Conservation (phyloP, 257 asterid genomes). For the Galeopsis tetrahit region DNA sequence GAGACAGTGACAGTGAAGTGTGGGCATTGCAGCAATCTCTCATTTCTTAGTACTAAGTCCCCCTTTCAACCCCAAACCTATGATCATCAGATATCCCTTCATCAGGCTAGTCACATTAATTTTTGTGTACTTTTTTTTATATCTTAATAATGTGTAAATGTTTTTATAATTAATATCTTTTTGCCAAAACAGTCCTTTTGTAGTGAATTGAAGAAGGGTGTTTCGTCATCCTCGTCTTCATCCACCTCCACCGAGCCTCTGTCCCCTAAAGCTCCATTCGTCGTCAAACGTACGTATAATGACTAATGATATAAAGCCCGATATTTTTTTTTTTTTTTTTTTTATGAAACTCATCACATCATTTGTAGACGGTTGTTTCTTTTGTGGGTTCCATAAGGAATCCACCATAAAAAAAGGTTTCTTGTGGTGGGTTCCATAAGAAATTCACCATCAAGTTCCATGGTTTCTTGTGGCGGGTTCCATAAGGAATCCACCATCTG, state of each 20-base stretch:
- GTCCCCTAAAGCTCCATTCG: constrained; percentile 84
- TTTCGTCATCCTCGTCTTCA: constrained; percentile 67
- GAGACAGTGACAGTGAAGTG: constrained; percentile 97
- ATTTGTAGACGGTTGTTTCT: no score
- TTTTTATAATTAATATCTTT: neutral
- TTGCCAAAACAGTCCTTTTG: constrained; percentile 45
- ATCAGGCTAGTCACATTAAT: constrained; percentile 27
- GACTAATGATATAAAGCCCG: no score
- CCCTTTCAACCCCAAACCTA: constrained; percentile 62
- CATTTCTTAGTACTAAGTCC: constrained; percentile 76
- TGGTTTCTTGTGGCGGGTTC: no score
- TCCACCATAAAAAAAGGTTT: no score
- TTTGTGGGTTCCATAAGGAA: no score
- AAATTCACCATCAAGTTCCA: no score
- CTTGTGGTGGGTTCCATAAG: no score
- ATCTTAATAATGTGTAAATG: neutral
- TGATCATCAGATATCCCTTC: constrained; percentile 64
- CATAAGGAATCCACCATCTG: no score
- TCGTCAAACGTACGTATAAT: constrained; percentile 73
- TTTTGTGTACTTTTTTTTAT: neutral
- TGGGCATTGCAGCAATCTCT: constrained; percentile 96
- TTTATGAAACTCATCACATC: no score
- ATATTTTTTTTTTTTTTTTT: no score
- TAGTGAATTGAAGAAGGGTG: constrained; percentile 68
- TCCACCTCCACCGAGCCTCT: constrained; percentile 64